These are phyloP conservation scores for Scleroderma bovista DNA, from an alignment of 768 basidiomycete species.

Conservation along the genomic window DNA sequence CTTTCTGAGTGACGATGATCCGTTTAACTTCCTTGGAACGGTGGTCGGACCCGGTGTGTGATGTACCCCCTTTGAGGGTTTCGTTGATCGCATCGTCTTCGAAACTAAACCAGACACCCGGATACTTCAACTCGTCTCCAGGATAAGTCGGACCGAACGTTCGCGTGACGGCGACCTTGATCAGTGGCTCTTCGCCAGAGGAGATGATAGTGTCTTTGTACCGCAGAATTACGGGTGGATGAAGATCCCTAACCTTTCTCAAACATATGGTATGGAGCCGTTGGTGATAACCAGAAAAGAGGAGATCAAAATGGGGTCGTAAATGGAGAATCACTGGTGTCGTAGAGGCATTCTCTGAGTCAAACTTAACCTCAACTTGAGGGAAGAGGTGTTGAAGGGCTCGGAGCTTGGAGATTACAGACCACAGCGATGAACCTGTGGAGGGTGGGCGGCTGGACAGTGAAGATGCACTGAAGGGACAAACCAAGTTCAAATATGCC, in stretches of 20 bases:
- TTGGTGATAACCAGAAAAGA: conserved; percentile 77
- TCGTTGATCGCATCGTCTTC: conserved; percentile 66
- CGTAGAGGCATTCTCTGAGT: conserved; percentile 61
- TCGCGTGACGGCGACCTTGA: conserved; percentile 59
- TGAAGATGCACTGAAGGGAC: not conserved
- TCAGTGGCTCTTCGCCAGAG: conserved; percentile 53
- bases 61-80: conserved; percentile 39
- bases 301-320: conserved; percentile 77
- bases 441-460: not conserved
- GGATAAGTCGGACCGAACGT: conserved; percentile 84
- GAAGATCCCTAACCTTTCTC: conserved; percentile 58
- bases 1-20: conserved; percentile 68
- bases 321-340: conserved; percentile 76
- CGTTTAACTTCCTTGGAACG: conserved; percentile 72
- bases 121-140: conserved; percentile 71
- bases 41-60: conserved; percentile 43
- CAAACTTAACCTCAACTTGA: conserved; percentile 79
- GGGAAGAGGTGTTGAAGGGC: conserved; percentile 65
- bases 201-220: conserved; percentile 65
- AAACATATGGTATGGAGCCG: conserved; percentile 75
- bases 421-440: conserved; percentile 74
- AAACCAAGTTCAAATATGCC: conserved; percentile 75
- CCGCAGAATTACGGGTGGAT: conserved; percentile 61
- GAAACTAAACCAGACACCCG: conserved; percentile 80
- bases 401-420: conserved; percentile 62